These are phyloP conservation scores for Trichocladium antarcticum DNA, from an alignment of 495 filamentous ascomycete genomes.

Conservation along the genomic window DNA sequence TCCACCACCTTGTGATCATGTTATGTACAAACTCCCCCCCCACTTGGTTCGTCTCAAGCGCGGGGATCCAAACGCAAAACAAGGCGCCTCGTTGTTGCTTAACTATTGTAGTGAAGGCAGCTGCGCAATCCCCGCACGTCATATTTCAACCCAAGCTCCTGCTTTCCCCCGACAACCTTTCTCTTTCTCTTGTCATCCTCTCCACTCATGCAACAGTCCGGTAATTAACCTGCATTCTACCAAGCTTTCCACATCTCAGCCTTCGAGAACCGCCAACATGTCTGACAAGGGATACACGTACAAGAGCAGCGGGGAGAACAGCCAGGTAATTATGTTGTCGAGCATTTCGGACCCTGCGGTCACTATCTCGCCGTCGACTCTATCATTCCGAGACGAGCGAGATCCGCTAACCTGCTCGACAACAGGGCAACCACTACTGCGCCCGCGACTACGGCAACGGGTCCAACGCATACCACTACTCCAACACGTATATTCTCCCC, in stretches of 20 bases:
- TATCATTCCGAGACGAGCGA: neutral
- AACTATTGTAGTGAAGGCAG: too few species aligned
- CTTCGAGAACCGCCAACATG: conserved; percentile 16
- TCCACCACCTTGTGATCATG: too few species aligned
- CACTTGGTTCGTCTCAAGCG: too few species aligned
- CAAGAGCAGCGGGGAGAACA: conserved; percentile 36
- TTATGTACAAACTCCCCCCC: too few species aligned
- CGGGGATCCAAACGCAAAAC: too few species aligned
- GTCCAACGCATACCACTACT: conserved; percentile 47
- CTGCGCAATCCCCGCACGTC: too few species aligned
- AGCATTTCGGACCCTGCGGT: neutral
- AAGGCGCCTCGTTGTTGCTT: too few species aligned
- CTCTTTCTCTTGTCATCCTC: neutral
- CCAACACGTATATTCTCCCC: conserved; percentile 27
- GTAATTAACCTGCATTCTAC: neutral
- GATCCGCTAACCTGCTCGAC: neutral
- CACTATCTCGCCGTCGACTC: too few species aligned
- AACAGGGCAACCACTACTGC: conserved; percentile 46
- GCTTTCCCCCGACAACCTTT: neutral
- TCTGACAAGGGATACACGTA: conserved; percentile 30
- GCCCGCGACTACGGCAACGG: conserved; percentile 41
- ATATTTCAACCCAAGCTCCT: too few species aligned
- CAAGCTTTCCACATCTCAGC: neutral
- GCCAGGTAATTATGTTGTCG: conserved; percentile 22
- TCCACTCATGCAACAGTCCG: neutral